Base-by-base conservation (phyloP, 2,329 filamentous ascomycete genomes). In the Botrytis pseudocinerea region DNA sequence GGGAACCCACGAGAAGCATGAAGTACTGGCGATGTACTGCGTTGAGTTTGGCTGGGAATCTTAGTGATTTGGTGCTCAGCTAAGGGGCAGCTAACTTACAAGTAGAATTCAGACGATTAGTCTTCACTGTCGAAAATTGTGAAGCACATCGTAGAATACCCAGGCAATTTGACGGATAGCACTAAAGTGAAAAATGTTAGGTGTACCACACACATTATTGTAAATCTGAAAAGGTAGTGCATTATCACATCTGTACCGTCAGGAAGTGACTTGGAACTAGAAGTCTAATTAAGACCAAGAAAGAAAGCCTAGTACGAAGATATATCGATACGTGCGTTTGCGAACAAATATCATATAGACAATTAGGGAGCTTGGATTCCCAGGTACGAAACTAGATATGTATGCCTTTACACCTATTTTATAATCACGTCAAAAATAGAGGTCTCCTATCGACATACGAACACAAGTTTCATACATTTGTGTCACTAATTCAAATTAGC, bases 381-480 rank as follows among this genome's bases (percentile, higher is more conserved):
- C 51, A 32, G n/a, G n/a, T 9, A 32, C 14, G 51, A 28, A 57
- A 28, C 51, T 28, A 54, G 4, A 28, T 54, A 16, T 2, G 32
- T 32, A 32, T 32, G 32, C 32, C n/a, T 57, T 28, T 28, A 32
- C 18, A 28, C 7, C n/a, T 28, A 28, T 28, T 28, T 57, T 12
- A 51, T 25, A n/a, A 1, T 32, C n/a, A 42, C 38, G 14, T 7
- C 40, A 22, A 32, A 20, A 22, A 22, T 14, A 42, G 32, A 28
- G 8, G 9, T 25, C 38, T 28, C 46, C 32, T 32, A 2, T 32
- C 20, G 5, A 57, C 22, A 42, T 69, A 38, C 28, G 22, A 42
- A 28, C 48, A 69, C 48, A 69, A n/a, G n/a, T 65, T 32, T 69
- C 40, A 57, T 57, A 69, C 38, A n/a, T 48, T 71, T 54, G 38